phyloP scores from a whole-genome alignment of 2,329 filamentous ascomycete genomes.

The Aspergillus felis region DNA sequence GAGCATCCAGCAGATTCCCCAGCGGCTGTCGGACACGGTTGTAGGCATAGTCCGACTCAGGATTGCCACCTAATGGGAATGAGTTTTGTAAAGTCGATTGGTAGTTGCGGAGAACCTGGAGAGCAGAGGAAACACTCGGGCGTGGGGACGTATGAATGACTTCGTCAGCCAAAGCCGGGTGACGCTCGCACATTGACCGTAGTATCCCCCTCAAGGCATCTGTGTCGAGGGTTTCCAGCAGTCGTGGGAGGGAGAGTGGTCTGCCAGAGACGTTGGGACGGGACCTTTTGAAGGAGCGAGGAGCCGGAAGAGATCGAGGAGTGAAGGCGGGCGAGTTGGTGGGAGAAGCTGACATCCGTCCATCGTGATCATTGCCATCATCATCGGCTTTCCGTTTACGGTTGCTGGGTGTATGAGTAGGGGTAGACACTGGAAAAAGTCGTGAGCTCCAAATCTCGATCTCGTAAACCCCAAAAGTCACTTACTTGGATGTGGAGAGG shows the following conservation, averaged over 20 bases:
- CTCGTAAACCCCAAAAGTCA: background rate
- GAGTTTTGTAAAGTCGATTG: conserved; percentile 71
- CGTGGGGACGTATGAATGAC: conserved; percentile 79
- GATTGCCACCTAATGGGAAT: conserved; percentile 79
- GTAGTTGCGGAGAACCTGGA: conserved; percentile 78
- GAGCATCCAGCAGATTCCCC: conserved; percentile 75
- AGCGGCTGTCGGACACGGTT: conserved; percentile 84
- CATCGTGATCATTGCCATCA: conserved; percentile 59
- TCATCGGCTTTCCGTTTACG: conserved; percentile 88
- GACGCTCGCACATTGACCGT: conserved; percentile 85
- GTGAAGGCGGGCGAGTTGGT: conserved; percentile 73
- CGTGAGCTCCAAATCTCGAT: conserved; percentile 13
- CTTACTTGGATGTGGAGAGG: conserved; percentile 58
- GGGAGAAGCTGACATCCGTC: conserved; percentile 90
- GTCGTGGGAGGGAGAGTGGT: conserved; percentile 64
- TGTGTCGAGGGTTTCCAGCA: conserved; percentile 91
- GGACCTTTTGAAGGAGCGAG: conserved; percentile 63
- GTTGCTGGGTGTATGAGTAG: conserved; percentile 39
- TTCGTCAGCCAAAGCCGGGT: conserved; percentile 80
- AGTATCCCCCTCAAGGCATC: conserved; percentile 79
- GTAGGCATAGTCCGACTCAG: conserved; percentile 88
- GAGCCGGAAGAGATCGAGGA: conserved; percentile 62
- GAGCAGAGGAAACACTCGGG: conserved; percentile 76
- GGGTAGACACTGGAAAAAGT: conserved; percentile 33
- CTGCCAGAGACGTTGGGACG: conserved; percentile 66